These are phyloP conservation scores for Massariosphaeria phaeospora DNA, from an alignment of 495 filamentous ascomycete genomes.

Conservation along the genomic window DNA sequence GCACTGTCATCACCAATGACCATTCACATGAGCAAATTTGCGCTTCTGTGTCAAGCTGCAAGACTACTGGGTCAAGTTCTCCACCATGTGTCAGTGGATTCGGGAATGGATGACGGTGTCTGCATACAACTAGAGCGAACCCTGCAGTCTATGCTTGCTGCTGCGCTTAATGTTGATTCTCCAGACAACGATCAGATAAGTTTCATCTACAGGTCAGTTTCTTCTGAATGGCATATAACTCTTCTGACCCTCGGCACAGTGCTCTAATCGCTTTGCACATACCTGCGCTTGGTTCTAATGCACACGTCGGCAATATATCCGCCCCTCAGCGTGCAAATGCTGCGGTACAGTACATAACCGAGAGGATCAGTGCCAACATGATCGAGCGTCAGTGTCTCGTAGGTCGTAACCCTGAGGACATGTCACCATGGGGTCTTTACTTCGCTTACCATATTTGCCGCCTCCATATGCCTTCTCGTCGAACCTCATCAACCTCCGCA, in stretches of 20 bases:
- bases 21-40: slow-evolving; percentile 21
- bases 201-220: slow-evolving; percentile 17
- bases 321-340: slow-evolving; percentile 29
- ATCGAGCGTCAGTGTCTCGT: slow-evolving; percentile 32
- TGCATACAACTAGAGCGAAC: slow-evolving; percentile 38
- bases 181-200: slow-evolving; percentile 17
- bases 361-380: slow-evolving; percentile 27
- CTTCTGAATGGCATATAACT: background rate
- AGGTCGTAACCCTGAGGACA: slow-evolving; percentile 33
- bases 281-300: slow-evolving; percentile 19
- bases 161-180: slow-evolving; percentile 13
- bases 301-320: slow-evolving; percentile 7
- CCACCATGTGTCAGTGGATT: background rate
- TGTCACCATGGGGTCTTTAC: slow-evolving; percentile 35
- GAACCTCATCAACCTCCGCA: background rate
- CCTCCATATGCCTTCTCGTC: slow-evolving; percentile 9
- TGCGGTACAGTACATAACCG: slow-evolving; percentile 27
- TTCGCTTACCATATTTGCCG: slow-evolving; percentile 31
- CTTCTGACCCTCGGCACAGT: background rate
- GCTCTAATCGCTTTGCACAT: slow-evolving; percentile 31
- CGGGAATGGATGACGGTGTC: background rate
- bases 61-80: slow-evolving; percentile 21
- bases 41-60: slow-evolving; percentile 21
- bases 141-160: slow-evolving; percentile 37
- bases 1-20: slow-evolving; percentile 18